Conservation (phyloP, 768 basidiomycete species). For the Scleroderma bovista region DNA sequence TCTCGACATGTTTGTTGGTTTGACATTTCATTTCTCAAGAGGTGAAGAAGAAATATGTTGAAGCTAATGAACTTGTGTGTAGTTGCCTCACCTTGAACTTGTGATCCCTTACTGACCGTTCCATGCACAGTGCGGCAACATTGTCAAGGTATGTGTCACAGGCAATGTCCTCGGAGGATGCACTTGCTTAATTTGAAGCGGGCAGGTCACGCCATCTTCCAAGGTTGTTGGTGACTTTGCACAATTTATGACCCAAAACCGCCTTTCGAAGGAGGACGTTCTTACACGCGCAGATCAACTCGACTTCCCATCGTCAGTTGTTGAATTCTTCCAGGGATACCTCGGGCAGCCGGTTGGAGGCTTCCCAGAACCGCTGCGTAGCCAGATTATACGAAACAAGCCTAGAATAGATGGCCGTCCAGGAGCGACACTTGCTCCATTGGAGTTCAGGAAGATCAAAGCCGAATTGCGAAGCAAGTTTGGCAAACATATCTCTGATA, state of each 20-base stretch:
- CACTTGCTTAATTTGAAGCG: not conserved
- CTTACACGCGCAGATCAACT: constrained; percentile 79
- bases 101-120: constrained; percentile 1
- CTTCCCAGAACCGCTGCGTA: constrained; percentile 95
- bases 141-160: constrained; percentile 66
- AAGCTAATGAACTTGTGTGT: constrained; percentile 89
- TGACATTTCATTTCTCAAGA: constrained; percentile 39
- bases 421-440: constrained; percentile 77
- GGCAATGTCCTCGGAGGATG: constrained; percentile 2
- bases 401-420: constrained; percentile 92
- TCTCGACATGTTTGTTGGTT: constrained; percentile 5
- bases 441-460: constrained; percentile 97
- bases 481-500: constrained; percentile 90
- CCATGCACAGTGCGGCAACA: constrained; percentile 76
- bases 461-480: constrained; percentile 88
- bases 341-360: constrained; percentile 97
- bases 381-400: constrained; percentile 88
- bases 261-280: constrained; percentile 81
- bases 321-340: constrained; percentile 99
- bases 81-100: constrained; percentile 1
- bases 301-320: constrained; percentile 96
- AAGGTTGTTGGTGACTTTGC: constrained; percentile 99
- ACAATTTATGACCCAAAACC: constrained; percentile 98
- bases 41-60: constrained; percentile 98
- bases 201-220: constrained; percentile 91